Conservation (phyloP, 768 basidiomycete genomes). For the Lactarius trivialis region DNA sequence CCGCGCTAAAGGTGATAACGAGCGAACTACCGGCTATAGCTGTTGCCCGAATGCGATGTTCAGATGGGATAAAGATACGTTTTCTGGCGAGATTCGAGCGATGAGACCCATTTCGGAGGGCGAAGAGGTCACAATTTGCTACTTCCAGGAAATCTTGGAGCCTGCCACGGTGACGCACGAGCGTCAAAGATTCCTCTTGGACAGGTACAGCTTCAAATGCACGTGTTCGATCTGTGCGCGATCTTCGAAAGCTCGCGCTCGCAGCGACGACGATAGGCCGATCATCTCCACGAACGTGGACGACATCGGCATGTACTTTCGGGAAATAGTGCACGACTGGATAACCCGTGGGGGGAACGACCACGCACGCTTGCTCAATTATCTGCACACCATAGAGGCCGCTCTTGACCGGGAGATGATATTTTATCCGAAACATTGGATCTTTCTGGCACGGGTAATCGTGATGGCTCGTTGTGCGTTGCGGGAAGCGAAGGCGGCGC, state of each 20-base stretch:
- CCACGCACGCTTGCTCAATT: background rate
- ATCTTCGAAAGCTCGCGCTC: conserved; percentile 10
- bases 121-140: conserved; percentile 32
- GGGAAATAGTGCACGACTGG: conserved; percentile 8
- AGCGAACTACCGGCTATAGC: too few species aligned
- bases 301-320: background rate
- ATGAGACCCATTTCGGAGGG: conserved; percentile 28
- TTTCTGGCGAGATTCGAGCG: conserved; percentile 30
- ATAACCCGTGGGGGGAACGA: background rate
- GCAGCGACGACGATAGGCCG: conserved; percentile 17
- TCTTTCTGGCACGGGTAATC: background rate
- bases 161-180: conserved; percentile 6
- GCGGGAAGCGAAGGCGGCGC: background rate
- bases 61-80: conserved; percentile 26
- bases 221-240: conserved; percentile 29
- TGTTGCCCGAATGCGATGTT: conserved; percentile 24
- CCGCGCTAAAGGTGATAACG: background rate
- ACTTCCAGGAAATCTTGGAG: conserved; percentile 21
- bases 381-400: background rate
- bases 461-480: conserved; percentile 1
- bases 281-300: background rate
- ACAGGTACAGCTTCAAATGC: conserved; percentile 31
- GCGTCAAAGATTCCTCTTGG: conserved; percentile 26
- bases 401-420: conserved; percentile 6
- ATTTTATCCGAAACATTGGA: background rate